Evolutionary conservation across 768 basidiomycete genomes (phyloP), one percentile per base, ranked within the genome.

Genomic region (Lactarius sanguifluus): DNA sequence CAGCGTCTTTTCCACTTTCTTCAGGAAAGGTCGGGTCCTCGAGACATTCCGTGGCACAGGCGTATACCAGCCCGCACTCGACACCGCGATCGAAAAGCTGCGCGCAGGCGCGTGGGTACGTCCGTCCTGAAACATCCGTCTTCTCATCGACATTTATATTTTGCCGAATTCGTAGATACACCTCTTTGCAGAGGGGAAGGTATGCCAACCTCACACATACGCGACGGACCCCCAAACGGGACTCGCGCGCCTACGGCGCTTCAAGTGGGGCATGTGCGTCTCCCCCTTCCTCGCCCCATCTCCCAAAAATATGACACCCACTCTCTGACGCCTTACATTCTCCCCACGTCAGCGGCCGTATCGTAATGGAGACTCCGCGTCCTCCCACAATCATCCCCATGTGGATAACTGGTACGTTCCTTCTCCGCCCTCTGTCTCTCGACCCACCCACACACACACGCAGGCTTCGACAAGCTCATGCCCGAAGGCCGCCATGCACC

Each of bases 241-340:
- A 13, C 68, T 79, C 7, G 79, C 81, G 20, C 75, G 75, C 70
- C 76, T 97, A 60, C 81, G 87, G 8, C 81, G 92, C 57, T 96
- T 97, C 77, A 97, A 96, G 80, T 98, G 96, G 96, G 96, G 96
- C 65, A 80, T 96, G 94, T 96, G 74, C 76, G 94, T 87, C 50
- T 36, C 60, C 16, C 43, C 16, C 43, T 43, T 32, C 59, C 43
- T 65, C 61, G 28, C 28, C 54, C 61, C 56, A 0, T 32, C 23
- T 38, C 32, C 2, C 54, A 8, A 15, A 32, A 10, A 34, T 34
- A 32, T 15, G 15, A 30, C 15, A 30, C 30, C 10, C 36, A 16
- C 4, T 25, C 9, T 52, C 50, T 18, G 41, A 18, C 4, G 23
- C 5, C 55, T 56, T 18, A 18, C 55, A 20, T 32, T 28, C 28